Evolutionary conservation across 805 yeast genomes (phyloP), one percentile per base, ranked within the genome.

Genomic region (Kregervanrija pseudodelftensis): DNA sequence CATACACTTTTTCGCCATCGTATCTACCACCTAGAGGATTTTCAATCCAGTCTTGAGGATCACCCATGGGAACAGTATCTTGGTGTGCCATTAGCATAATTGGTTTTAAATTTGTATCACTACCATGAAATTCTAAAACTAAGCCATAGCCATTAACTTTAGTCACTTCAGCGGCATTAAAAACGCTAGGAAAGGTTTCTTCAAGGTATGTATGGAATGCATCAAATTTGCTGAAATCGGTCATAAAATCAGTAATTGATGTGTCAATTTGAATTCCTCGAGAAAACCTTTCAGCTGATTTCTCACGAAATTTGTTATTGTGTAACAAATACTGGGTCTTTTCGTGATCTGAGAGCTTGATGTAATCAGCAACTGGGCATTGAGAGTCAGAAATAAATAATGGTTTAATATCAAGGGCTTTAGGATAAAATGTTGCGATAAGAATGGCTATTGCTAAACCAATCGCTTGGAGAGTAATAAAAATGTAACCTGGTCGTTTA

Each of bases 21-120:
- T 67, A 85, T 52, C 71, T 66, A 10, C 84, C 88, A 17, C 69
- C 60, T 49, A 77, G 82, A 2, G 95, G 95, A 8, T 80, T 81
- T 54, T 76, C 66, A 0, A 67, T 63, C 95, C 95, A 85, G 42
- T 74, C 58, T 16, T 70, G 73, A 11, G 62, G 59, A 53, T 79
- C 84, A 17, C 72, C 75, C 9, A 83, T 81, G 0, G 95, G 95
- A 14, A 85, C 95, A 5, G 81, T 86, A 56, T 85, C 95, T 60
- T 79, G 84, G 59, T 85, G 95, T 1, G 91, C 90, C 58, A 82
- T 77, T 42, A 85, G 68, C 60, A 85, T 54, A 31, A 80, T 51
- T 8, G 95, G 95, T 58, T 82, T 80, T 48, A 80, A 64, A 7
- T 58, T 42, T 15, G 57, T 36, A 41, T 74, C 56, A 5, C 74